Evolutionary conservation across 2,329 filamentous ascomycete genomes (phyloP), one percentile per base, ranked within the genome.

Genomic region (Herpomyces periplanetae): DNA sequence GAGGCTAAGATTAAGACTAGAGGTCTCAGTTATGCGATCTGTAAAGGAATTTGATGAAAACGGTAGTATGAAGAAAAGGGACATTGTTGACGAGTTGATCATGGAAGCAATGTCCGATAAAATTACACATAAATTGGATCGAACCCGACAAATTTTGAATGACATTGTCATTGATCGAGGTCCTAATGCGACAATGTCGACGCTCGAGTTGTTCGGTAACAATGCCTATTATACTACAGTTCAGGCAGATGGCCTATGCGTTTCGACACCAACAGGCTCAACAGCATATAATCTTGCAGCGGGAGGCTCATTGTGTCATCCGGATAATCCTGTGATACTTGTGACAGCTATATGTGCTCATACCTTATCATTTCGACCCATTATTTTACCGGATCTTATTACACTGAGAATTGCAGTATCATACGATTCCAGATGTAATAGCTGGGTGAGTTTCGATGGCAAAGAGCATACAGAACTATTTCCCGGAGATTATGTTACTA

Each of bases 381-480:
- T 91, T 30, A 80, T 91, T 31, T 47, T 91, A 2, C 80, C 80
- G 0, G 80, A 96, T 39, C 88, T 75, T 0, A 85, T 91, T 25
- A 75, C 91, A 1, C 45, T 96, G 23, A 57, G 80, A 14, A 51
- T 87, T 8, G 80, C 75, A 5, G 73, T 91, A n/a, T 80, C 80
- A 0, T 91, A 87, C 35, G 62, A 84, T 36, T 68, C 73, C 5
- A 49, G 80, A 19, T 71, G 69, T 3, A 63, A 57, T 28, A 73
- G 64, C 15, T 96, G 80, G 75, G 80, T 73, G n/a, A 85, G 69
- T 37, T 96, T 96, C 34, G 80, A 96, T 37, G 80, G 80, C 2
- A 53, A 71, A 24, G 69, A 88, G 43, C 56, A 71, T 20, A 41
- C 66, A n/a, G 65, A 80, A 40, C 45, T 80, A 14, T 36, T 42